Conservation (phyloP, 2,329 filamentous ascomycete species). For the Epichloe elymi region DNA sequence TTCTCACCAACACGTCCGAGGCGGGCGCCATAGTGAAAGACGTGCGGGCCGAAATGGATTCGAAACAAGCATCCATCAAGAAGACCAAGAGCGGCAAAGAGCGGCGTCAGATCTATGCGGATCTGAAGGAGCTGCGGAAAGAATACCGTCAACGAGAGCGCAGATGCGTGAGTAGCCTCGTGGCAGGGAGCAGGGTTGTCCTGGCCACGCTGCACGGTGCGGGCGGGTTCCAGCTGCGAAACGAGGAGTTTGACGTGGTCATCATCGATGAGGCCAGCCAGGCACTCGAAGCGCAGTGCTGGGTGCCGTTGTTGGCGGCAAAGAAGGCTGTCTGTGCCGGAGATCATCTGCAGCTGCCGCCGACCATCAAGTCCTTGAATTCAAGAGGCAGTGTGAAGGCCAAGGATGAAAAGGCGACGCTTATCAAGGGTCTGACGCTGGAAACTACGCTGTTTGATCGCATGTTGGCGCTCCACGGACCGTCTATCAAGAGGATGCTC, state of each 20-base stretch:
- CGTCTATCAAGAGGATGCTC: slow-evolving; percentile 81
- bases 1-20: slow-evolving; percentile 80
- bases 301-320: slow-evolving; percentile 75
- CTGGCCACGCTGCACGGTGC: slow-evolving; percentile 87
- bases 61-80: slow-evolving; percentile 74
- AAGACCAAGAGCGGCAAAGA: slow-evolving; percentile 77
- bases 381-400: slow-evolving; percentile 30
- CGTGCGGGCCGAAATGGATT: slow-evolving; percentile 83
- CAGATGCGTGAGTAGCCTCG: slow-evolving; percentile 63
- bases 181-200: slow-evolving; percentile 72
- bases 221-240: slow-evolving; percentile 68
- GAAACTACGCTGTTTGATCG: slow-evolving; percentile 92
- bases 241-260: slow-evolving; percentile 79
- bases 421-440: slow-evolving; percentile 46
- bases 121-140: slow-evolving; percentile 72
- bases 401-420: slow-evolving; percentile 21
- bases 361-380: slow-evolving; percentile 77
- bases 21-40: slow-evolving; percentile 82
- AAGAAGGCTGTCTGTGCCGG: slow-evolving; percentile 82
- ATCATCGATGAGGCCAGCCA: slow-evolving; percentile 95
- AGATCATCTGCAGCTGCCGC: slow-evolving; percentile 86
- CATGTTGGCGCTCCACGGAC: slow-evolving; percentile 67
- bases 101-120: slow-evolving; percentile 66
- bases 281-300: slow-evolving; percentile 90
- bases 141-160: slow-evolving; percentile 80